Evolutionary conservation across 805 yeast species (phyloP).

Genomic region (Lipomyces sp.): DNA sequence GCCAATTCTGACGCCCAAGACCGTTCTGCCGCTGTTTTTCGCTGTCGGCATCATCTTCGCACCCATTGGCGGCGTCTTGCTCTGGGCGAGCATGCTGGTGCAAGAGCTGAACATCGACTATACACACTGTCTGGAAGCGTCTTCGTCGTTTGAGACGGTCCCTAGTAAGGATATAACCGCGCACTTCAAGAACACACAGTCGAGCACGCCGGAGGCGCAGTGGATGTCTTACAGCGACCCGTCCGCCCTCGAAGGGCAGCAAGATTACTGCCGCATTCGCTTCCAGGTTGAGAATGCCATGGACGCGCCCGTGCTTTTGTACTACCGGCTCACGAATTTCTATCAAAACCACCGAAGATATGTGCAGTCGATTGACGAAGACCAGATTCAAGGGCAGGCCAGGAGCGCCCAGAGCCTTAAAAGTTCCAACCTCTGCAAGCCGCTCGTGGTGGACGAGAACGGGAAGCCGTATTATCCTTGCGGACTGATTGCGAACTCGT

Average conservation of each 20-base stretch:
- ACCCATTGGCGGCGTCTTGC: conserved; percentile 84
- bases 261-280: conserved; percentile 56
- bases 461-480: conserved; percentile 83
- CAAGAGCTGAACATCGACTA: conserved; percentile 75
- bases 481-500: conserved; percentile 89
- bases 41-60: conserved; percentile 75
- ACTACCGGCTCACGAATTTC: conserved; percentile 84
- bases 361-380: conserved; percentile 77
- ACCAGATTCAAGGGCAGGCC: conserved; percentile 76
- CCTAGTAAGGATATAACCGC: conserved; percentile 57
- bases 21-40: conserved; percentile 81
- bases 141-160: conserved; percentile 46
- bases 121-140: conserved; percentile 62
- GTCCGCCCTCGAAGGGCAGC: conserved; percentile 29
- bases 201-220: conserved; percentile 32
- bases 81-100: conserved; percentile 71
- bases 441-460: conserved; percentile 50
- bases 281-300: conserved; percentile 72
- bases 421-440: conserved; percentile 55
- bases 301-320: conserved; percentile 67
- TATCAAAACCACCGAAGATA: conserved; percentile 94
- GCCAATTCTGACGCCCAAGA: conserved; percentile 87
- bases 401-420: conserved; percentile 51
- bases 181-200: conserved; percentile 53
- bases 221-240: conserved; percentile 17